phyloP scores from a whole-genome alignment of 1,284 basidiomycete species.

The Pisolithus thermaeus region DNA sequence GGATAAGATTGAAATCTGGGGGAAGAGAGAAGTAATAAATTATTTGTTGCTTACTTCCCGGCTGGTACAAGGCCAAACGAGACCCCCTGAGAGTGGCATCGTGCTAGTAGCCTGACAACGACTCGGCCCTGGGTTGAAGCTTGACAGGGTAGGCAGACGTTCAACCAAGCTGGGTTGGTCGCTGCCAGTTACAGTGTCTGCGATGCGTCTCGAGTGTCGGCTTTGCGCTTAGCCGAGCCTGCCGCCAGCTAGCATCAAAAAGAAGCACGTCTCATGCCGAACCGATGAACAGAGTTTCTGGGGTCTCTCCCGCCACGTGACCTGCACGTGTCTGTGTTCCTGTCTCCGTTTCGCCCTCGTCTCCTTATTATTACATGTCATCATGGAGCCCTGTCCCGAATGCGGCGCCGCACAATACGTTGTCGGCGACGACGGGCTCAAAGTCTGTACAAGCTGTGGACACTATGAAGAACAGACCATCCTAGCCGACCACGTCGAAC shows the following conservation, averaged over 20 bases:
- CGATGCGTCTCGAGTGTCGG: no score
- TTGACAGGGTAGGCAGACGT: no score
- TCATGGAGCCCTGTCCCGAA: constrained; percentile 35
- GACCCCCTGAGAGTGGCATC: no score
- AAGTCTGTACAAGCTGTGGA: constrained; percentile 60
- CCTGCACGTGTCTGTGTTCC: neutral
- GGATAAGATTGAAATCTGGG: neutral
- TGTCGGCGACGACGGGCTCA: constrained; percentile 49
- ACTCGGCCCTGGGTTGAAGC: no score
- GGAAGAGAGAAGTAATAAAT: neutral
- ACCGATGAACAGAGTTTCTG: constrained; percentile 9
- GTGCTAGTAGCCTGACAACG: no score
- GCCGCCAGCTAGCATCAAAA: neutral
- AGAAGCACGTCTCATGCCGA: neutral
- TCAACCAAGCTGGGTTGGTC: no score
- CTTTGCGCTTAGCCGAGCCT: no score
- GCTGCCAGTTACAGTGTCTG: no score
- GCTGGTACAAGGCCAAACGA: no score
- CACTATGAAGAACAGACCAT: constrained; percentile 53
- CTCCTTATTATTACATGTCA: neutral
- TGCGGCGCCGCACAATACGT: constrained; percentile 42
- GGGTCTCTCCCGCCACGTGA: constrained; percentile 12
- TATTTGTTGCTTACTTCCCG: no score
- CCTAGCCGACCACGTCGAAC: constrained; percentile 43
- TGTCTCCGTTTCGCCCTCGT: neutral